Evolutionary conservation across 768 basidiomycete species (phyloP), one percentile per base, ranked within the genome.

Genomic region (Hygrophoropsis aurantiaca): DNA sequence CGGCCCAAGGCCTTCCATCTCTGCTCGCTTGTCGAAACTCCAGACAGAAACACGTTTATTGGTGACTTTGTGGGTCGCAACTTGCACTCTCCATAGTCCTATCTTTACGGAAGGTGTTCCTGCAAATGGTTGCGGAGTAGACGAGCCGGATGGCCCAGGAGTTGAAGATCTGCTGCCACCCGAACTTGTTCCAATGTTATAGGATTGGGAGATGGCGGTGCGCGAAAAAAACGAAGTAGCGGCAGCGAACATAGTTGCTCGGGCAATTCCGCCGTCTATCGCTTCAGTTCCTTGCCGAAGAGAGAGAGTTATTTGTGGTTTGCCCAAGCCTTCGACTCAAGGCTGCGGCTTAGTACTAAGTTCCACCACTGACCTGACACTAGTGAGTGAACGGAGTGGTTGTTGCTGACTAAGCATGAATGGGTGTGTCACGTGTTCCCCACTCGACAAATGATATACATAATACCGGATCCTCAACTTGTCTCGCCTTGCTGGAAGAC

Each of bases 21-120:
- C 90, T 0, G 75, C 73, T 47, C 79, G 74, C 72, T 97, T 97
- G 62, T 98, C 94, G 54, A 89, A 87, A 21, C 79, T 78, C 95
- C 95, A 99, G 15, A 99, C 84, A 15, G 86, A 89, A 5, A 97
- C 94, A 47, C 83, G 85, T 67, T 97, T 97, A 53, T 77, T 79
- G 2, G 90, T 97, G 43, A 87, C 82, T 71, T 92, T 95, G 68
- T 97, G 94, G 16, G 77, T 79, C 2, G 88, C 97, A 2, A 82
- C 75, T 51, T 93, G 84, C 1, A 98, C 87, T 58, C 78, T 85
- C 97, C 97, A 98, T 44, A 91, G 68, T 2, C 95, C 95, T 8
- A 94, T 81, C 53, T 70, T 74, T 50, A 89, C 81, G 11, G 85
- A 61, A 5, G 81, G 78, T 16, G 77, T 70, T 38, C 67, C 60